Evolutionary conservation across 345 rosid species (phyloP).

Genomic region (Sonneratia caseolaris): DNA sequence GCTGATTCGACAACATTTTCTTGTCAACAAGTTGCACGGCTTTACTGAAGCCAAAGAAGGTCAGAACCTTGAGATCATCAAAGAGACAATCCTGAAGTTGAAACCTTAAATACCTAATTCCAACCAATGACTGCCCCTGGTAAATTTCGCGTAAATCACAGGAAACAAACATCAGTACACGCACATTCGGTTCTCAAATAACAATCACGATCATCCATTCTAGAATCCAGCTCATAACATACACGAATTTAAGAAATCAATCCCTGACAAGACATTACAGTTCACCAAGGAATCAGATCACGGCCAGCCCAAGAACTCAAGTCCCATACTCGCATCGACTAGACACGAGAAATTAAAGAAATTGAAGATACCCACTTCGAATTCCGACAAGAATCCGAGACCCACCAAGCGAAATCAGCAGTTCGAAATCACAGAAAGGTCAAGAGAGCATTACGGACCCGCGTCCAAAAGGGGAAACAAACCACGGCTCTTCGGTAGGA

Average conservation of each 20-base stretch:
- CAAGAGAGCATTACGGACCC: background rate
- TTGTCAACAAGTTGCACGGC: background rate
- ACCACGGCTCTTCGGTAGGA: background rate
- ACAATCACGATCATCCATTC: background rate
- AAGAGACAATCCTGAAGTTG: background rate
- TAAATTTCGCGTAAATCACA: constrained; percentile 2
- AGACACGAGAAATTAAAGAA: background rate
- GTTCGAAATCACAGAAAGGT: background rate
- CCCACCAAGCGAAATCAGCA: background rate
- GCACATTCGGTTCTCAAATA: background rate
- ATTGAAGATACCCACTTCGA: background rate
- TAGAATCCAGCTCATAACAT: background rate
- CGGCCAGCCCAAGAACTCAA: background rate
- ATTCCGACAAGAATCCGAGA: background rate
- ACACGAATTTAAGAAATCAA: background rate
- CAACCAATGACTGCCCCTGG: background rate
- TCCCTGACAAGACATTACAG: no score
- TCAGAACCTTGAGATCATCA: background rate
- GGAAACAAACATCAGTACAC: background rate
- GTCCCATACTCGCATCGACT: background rate
- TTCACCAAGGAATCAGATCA: background rate
- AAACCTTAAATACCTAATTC: constrained; percentile 3
- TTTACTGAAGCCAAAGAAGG: background rate
- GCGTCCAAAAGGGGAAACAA: background rate
- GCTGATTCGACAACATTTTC: constrained; percentile 28